Evolutionary conservation across 2,329 filamentous ascomycete genomes (phyloP), one percentile per base, ranked within the genome.

Genomic region (Colletotrichum shisoi): DNA sequence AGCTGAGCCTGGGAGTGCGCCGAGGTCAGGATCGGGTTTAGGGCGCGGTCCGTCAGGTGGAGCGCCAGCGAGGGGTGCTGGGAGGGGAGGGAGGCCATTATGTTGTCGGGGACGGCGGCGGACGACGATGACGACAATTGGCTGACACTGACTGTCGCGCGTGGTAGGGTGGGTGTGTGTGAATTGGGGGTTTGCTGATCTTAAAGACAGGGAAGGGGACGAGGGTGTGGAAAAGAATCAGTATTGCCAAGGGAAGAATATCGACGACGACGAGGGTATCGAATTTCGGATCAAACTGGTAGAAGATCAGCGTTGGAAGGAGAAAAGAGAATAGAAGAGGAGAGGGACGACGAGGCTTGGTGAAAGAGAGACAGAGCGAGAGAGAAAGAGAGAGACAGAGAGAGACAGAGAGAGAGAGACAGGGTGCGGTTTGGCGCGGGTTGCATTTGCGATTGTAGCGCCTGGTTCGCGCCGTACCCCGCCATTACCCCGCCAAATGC

Each of bases 11-110:
- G 76, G 24, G 79, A 79, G 59, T 76, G 78, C 64, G 83, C 81
- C 34, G 84, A 85, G 21, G 83, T 84, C 73, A 89, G 81, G 70
- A 89, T 81, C 39, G 86, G 85, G 4, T 84, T 85, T 70, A 86
- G 81, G 67, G 83, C 78, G 67, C 81, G 78, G 79, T 88, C 86
- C 70, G 84, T 81, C 67, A 89, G 82, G 79, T 87, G 84, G 69
- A 87, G 79, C 71, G 83, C 79, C 60, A 87, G 80, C 66, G 78
- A 75, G 42, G 84, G 84, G 75, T 84, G 80, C 71, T 85, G 80
- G 11, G 79, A 78, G 57, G 83, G 83, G 57, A 82, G 77, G 71
- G 76, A 77, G 46, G 80, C 74, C 80, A 81, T 81, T 65, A 70
- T 59, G 65, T 77, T 17, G 21, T 59, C n/a, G 19, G 17, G 34